phyloP scores from a whole-genome alignment of 192 early-diverging fungal species.

The Podila epicladia region DNA sequence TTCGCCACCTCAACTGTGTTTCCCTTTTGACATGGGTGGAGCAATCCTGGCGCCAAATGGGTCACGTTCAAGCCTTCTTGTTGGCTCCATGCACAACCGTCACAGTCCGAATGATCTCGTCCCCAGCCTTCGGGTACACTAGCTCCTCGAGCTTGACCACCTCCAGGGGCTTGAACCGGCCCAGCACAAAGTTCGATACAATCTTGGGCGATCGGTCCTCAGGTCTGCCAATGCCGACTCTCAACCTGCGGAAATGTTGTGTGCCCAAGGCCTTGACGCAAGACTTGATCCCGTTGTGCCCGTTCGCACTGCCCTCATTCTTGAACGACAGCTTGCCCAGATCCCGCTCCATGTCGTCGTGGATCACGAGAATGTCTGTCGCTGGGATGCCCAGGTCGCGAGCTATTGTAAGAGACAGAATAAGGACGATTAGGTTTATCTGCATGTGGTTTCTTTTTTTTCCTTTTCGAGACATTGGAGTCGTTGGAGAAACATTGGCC shows the following conservation, averaged over 20 bases:
- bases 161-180: conserved; percentile 60
- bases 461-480: neutral
- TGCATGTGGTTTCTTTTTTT: neutral
- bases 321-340: conserved; percentile 72
- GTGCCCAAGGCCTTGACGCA: conserved; percentile 61
- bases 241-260: conserved; percentile 62
- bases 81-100: neutral
- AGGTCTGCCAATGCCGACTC: conserved; percentile 79
- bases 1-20: no score
- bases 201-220: conserved; percentile 40
- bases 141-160: conserved; percentile 53
- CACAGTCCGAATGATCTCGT: conserved; percentile 20
- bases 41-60: neutral
- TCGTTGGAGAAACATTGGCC: neutral
- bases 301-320: conserved; percentile 68
- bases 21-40: no score
- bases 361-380: conserved; percentile 66
- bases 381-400: conserved; percentile 54
- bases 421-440: neutral
- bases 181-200: conserved; percentile 69
- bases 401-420: conserved; percentile 27
- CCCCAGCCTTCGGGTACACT: conserved; percentile 52
- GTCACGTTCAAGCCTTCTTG: neutral
- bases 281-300: conserved; percentile 82
- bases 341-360: conserved; percentile 80